phyloP scores from a whole-genome alignment of 2,329 filamentous ascomycete genomes.

The Colletotrichum viniferum region DNA sequence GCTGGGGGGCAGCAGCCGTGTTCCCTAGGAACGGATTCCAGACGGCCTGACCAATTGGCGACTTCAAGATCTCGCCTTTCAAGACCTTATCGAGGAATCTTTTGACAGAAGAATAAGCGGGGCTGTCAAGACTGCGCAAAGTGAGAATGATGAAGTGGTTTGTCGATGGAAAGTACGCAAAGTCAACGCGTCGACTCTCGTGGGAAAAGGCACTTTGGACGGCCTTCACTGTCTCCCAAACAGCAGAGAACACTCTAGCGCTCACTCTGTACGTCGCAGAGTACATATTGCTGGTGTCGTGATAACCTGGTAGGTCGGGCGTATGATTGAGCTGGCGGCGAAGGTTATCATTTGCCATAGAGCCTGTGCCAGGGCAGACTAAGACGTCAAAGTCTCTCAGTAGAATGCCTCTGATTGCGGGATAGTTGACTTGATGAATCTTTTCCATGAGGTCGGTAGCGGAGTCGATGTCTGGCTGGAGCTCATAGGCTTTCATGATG shows the following conservation, averaged over 20 bases:
- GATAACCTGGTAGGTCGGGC: too few relatives aligned
- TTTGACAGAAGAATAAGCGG: conserved; percentile 34
- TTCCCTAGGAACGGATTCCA: conserved; percentile 35
- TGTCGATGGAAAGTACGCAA: conserved; percentile 28
- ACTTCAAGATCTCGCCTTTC: conserved; percentile 32
- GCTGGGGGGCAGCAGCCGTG: background rate
- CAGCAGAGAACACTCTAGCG: conserved; percentile 33
- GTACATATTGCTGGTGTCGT: conserved; percentile 37
- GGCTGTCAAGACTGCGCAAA: conserved; percentile 37
- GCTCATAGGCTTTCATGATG: too few relatives aligned
- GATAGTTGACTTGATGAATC: too few relatives aligned
- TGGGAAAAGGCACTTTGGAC: conserved; percentile 35
- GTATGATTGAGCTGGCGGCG: too few relatives aligned
- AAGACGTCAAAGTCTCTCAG: too few relatives aligned
- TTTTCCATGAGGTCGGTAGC: too few relatives aligned
- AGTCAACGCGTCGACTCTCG: conserved; percentile 26
- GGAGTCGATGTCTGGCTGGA: too few relatives aligned
- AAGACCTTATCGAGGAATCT: conserved; percentile 35
- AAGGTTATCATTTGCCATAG: too few relatives aligned
- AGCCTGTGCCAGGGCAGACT: too few relatives aligned
- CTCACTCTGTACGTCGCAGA: conserved; percentile 42
- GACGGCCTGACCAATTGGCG: conserved; percentile 24
- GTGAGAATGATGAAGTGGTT: conserved; percentile 37
- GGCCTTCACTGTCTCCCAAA: conserved; percentile 28
- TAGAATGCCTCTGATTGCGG: too few relatives aligned